Evolutionary conservation across 805 yeast genomes (phyloP).

Genomic region (Yamadazyma laniorum): DNA sequence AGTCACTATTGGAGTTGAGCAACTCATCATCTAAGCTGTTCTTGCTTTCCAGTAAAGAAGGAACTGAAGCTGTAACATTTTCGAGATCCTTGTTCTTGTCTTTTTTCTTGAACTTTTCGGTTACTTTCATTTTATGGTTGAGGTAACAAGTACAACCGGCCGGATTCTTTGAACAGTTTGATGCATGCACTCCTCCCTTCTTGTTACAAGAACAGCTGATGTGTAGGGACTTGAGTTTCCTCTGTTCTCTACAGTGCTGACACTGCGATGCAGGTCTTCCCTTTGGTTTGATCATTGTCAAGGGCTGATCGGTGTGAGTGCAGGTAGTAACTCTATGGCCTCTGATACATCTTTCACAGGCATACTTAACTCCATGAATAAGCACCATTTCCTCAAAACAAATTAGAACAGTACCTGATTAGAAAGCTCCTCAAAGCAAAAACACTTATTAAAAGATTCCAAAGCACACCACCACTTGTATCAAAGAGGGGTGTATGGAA

Average conservation of each 20-base stretch:
- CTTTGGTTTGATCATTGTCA: conserved; percentile 92
- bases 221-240: conserved; percentile 66
- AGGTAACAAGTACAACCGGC: conserved; percentile 40
- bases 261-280: conserved; percentile 96
- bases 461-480: too few relatives aligned
- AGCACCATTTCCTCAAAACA: conserved; percentile 77
- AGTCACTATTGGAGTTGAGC: conserved; percentile 8
- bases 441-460: too few relatives aligned
- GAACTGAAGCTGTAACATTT: neutral
- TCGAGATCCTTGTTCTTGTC: conserved; percentile 3
- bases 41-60: conserved; percentile 1
- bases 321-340: conserved; percentile 97
- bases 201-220: conserved; percentile 70
- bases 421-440: too few relatives aligned
- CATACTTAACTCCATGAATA: conserved; percentile 90
- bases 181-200: conserved; percentile 37
- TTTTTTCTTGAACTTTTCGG: conserved; percentile 8
- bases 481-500: too few relatives aligned
- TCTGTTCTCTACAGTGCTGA: conserved; percentile 73
- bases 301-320: conserved; percentile 85
- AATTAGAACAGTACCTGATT: too few relatives aligned
- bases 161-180: conserved; percentile 38
- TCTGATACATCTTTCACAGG: conserved; percentile 93
- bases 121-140: conserved; percentile 13
- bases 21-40: conserved; percentile 7